Evolutionary conservation across 129 eudicot species (phyloP).

Genomic region (Cynara cardunculus): DNA sequence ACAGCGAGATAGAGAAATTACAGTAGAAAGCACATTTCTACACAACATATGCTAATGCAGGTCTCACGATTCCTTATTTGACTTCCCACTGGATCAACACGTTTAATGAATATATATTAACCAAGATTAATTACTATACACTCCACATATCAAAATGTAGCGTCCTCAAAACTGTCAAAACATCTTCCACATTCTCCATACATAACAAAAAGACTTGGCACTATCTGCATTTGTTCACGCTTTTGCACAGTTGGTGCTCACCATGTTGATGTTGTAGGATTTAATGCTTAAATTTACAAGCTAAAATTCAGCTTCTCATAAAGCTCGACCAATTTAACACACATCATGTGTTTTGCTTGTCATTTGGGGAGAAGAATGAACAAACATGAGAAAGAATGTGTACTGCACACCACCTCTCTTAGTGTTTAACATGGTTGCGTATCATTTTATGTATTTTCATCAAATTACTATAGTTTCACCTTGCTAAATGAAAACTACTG

Average conservation of each 20-base stretch:
- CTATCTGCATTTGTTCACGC: not conserved
- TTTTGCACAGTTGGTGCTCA: not conserved
- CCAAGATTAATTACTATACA: not conserved
- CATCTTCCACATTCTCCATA: not conserved
- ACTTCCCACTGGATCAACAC: not conserved
- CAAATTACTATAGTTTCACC: not conserved
- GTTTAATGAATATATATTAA: no score
- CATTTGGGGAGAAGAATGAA: not conserved
- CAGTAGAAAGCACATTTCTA: not conserved
- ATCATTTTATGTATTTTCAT: not conserved
- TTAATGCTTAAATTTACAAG: not conserved
- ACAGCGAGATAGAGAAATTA: not conserved
- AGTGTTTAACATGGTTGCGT: not conserved
- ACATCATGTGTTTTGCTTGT: not conserved
- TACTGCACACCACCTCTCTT: not conserved
- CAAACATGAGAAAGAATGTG: not conserved
- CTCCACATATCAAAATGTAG: not conserved
- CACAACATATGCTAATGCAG: not conserved
- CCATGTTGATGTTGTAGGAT: not conserved
- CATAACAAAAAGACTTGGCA: not conserved
- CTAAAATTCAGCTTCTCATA: not conserved
- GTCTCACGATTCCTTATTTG: not conserved
- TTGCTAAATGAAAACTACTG: not conserved
- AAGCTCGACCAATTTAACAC: constrained; percentile 5
- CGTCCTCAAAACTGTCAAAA: not conserved